phyloP scores from a whole-genome alignment of 495 filamentous ascomycete genomes.

The Podospora appendiculata region DNA sequence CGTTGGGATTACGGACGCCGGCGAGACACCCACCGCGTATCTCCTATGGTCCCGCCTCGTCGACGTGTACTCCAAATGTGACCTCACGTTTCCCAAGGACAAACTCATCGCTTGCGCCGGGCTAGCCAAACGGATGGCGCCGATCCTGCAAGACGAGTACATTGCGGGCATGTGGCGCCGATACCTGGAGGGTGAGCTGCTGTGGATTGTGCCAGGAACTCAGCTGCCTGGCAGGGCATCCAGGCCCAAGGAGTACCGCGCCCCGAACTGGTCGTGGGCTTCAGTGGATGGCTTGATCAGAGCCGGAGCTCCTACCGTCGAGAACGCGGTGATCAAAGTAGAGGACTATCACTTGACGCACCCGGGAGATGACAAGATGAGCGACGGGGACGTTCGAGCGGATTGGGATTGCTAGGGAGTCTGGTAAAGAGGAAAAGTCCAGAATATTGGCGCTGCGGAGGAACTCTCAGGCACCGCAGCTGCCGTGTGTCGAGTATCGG shows the following conservation, averaged over 20 bases:
- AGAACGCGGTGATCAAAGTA: background rate
- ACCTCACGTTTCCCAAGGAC: slow-evolving; percentile 1
- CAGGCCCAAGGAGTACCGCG: background rate
- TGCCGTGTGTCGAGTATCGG: background rate
- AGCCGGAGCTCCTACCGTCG: background rate
- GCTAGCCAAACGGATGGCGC: background rate
- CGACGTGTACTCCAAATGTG: background rate
- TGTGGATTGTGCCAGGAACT: background rate
- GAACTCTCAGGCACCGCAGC: background rate
- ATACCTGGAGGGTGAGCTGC: slow-evolving; percentile 2
- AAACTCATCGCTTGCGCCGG: slow-evolving; percentile 3
- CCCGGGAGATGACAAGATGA: background rate
- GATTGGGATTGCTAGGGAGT: background rate
- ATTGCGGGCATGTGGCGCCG: slow-evolving; percentile 4
- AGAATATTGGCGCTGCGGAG: background rate
- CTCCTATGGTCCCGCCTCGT: background rate
- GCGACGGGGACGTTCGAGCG: background rate
- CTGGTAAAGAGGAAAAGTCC: background rate
- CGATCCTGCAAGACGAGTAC: slow-evolving; percentile 1
- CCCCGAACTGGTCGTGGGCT: background rate
- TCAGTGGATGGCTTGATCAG: background rate
- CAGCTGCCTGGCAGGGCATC: background rate
- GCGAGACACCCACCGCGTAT: background rate
- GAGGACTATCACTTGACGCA: background rate
- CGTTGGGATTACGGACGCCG: too few relatives aligned